A percentile compares a stretch with the other conserved stretches of the same genome.
phyloP scores from a whole-genome alignment of 129 eudicot species.

The Deinandra increscens region DNA sequence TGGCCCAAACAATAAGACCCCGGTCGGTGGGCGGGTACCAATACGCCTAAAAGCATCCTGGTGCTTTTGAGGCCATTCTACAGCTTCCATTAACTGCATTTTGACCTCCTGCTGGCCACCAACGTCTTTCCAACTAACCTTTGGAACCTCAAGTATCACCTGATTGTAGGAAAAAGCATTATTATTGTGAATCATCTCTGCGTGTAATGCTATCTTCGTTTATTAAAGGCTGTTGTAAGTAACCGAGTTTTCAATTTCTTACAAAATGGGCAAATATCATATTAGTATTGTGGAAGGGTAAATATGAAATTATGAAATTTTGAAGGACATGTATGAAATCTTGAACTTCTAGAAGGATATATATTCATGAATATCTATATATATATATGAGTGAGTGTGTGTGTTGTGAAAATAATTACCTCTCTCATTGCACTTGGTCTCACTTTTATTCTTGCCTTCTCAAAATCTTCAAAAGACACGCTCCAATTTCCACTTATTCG shows the following conservation, averaged over 20 bases:
- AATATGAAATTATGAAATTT: neutral
- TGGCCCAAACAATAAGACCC: conserved; percentile 89
- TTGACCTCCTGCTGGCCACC: conserved; percentile 94
- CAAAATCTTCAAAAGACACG: conserved; percentile 69
- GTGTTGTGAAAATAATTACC: conserved; percentile 36
- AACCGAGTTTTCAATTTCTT: neutral
- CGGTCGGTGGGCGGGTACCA: conserved; percentile 86
- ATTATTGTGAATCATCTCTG: neutral
- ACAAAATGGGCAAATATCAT: neutral
- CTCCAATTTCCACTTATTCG: conserved; percentile 32
- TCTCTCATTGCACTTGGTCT: conserved; percentile 99
- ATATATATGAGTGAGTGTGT: too few species aligned
- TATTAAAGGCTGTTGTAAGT: neutral
- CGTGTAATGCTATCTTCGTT: neutral
- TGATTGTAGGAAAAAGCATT: conserved; percentile 18
- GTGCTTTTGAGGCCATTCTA: conserved; percentile 95
- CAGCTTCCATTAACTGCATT: conserved; percentile 86
- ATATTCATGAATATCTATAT: too few species aligned
- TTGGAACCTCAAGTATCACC: conserved; percentile 94
- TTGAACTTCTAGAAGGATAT: neutral
- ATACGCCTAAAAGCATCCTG: conserved; percentile 76
- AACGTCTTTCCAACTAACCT: conserved; percentile 87
- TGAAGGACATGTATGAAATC: neutral
- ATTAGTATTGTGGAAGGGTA: neutral
- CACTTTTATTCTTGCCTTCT: conserved; percentile 73